These are phyloP conservation scores for Melocanna baccifera DNA, from an alignment of 176 grass and related monocot genomes.

Conservation along the genomic window DNA sequence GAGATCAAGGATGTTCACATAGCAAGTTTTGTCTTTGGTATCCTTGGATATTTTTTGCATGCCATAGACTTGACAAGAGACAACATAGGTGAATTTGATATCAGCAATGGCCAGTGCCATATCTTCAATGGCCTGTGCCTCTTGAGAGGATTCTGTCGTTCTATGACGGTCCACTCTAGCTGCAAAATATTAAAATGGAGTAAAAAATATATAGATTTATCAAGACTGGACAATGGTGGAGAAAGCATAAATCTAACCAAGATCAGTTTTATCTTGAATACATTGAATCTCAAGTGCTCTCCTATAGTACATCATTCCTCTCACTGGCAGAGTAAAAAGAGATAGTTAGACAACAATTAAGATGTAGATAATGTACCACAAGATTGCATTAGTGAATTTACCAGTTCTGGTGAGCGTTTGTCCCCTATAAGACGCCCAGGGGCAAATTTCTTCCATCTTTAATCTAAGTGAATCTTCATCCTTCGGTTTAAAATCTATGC, in stretches of 20 bases:
- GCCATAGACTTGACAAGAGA: constrained; percentile 92
- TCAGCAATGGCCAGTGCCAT: constrained; percentile 62
- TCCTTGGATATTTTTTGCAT: constrained; percentile 76
- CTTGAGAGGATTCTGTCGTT: constrained; percentile 35
- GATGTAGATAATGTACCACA: neutral
- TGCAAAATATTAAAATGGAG: constrained; percentile 26
- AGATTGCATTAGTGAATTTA: constrained; percentile 15
- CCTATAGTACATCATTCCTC: constrained; percentile 99
- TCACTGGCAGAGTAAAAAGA: constrained; percentile 53
- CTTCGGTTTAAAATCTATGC: constrained; percentile 18
- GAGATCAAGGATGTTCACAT: constrained; percentile 83
- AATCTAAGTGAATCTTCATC: constrained; percentile 16
- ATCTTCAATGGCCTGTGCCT: neutral
- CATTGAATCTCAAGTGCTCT: constrained; percentile 69
- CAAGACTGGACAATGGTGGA: neutral
- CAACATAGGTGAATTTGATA: constrained; percentile 97
- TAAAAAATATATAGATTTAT: neutral
- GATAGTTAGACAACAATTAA: constrained; percentile 21
- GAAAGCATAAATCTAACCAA: constrained; percentile 34
- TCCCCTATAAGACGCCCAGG: constrained; percentile 80
- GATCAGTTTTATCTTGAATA: constrained; percentile 46
- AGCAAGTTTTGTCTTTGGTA: constrained; percentile 43
- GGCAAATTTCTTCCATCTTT: constrained; percentile 23
- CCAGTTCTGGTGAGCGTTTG: constrained; percentile 87
- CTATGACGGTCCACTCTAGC: constrained; percentile 28